Evolutionary conservation across 257 asterid genomes (phyloP).

Genomic region (Penstemon davidsonii): DNA sequence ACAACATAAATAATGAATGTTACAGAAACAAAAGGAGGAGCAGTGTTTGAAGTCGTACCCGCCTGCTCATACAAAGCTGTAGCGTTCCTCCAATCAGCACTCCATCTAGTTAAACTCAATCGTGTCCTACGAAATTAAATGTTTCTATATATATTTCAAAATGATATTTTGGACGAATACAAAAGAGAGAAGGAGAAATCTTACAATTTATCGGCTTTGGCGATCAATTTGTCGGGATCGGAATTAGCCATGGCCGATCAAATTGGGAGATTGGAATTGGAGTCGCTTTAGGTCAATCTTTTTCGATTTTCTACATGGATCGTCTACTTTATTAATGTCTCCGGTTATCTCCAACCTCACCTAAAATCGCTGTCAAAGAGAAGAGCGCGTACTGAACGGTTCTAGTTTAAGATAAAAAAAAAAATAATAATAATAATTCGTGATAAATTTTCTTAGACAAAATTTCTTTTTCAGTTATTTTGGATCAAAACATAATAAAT

Average conservation of each 20-base stretch:
- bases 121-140: slow-evolving; percentile 57
- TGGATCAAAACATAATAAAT: too few species aligned
- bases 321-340: slow-evolving; percentile 10
- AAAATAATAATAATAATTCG: too few species aligned
- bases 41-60: slow-evolving; percentile 41
- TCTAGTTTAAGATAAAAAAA: too few species aligned
- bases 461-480: too few species aligned
- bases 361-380: slow-evolving; percentile 15
- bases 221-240: slow-evolving; percentile 81
- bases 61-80: slow-evolving; percentile 92
- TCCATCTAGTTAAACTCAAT: slow-evolving; percentile 93
- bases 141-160: neutral
- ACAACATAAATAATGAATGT: neutral
- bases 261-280: slow-evolving; percentile 22
- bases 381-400: too few species aligned
- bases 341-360: slow-evolving; percentile 25
- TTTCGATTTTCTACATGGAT: slow-evolving; percentile 26
- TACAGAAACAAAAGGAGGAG: neutral
- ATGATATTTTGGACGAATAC: neutral
- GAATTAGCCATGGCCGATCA: slow-evolving; percentile 68
- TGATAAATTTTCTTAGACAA: too few species aligned
- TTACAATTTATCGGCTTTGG: slow-evolving; percentile 92
- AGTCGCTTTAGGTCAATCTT: slow-evolving; percentile 29
- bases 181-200: neutral
- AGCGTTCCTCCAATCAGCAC: slow-evolving; percentile 92